A percentile compares a stretch with the other conserved stretches of the same genome.
phyloP scores from a whole-genome alignment of 1,284 basidiomycete genomes.

The Fomitopsis palustris region DNA sequence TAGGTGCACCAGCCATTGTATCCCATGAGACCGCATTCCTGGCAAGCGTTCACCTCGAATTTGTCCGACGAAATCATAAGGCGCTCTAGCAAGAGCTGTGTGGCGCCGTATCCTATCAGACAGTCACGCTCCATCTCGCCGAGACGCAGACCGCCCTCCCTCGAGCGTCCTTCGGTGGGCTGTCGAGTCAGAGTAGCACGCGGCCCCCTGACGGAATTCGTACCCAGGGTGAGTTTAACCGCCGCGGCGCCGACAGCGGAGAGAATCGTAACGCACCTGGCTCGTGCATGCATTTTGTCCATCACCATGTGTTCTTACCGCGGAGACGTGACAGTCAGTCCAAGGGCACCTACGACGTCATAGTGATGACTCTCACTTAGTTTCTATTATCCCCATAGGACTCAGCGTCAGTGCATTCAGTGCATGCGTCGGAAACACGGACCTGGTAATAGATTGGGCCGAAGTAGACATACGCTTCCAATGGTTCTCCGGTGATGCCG shows the following conservation, averaged over 20 bases:
- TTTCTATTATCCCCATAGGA: slow-evolving; percentile 48
- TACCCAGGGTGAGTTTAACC: slow-evolving; percentile 1
- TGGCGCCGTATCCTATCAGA: slow-evolving; percentile 93
- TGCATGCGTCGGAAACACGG: slow-evolving; percentile 17
- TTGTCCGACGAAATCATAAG: slow-evolving; percentile 98
- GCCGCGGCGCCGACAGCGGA: not conserved
- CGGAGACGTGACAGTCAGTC: slow-evolving; percentile 20
- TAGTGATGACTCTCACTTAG: slow-evolving; percentile 53
- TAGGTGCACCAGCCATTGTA: slow-evolving; percentile 96
- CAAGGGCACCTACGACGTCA: slow-evolving; percentile 6
- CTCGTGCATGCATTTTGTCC: slow-evolving; percentile 99
- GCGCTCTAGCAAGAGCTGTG: slow-evolving; percentile 92
- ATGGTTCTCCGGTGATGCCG: slow-evolving; percentile 94
- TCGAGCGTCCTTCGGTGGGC: slow-evolving; percentile 96
- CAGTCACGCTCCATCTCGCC: slow-evolving; percentile 99
- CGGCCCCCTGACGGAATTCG: slow-evolving; percentile 66
- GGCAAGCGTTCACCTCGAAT: slow-evolving; percentile 96
- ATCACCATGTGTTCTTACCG: slow-evolving; percentile 92
- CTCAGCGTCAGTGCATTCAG: not conserved
- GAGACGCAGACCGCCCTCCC: slow-evolving; percentile 94
- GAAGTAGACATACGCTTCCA: slow-evolving; percentile 98
- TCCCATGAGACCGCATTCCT: slow-evolving; percentile 93
- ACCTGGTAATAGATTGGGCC: slow-evolving; percentile 99
- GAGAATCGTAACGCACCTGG: slow-evolving; percentile 53
- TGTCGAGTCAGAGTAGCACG: slow-evolving; percentile 96